phyloP scores from a whole-genome alignment of 2,329 filamentous ascomycete genomes.

The Scedosporium dehoogii region DNA sequence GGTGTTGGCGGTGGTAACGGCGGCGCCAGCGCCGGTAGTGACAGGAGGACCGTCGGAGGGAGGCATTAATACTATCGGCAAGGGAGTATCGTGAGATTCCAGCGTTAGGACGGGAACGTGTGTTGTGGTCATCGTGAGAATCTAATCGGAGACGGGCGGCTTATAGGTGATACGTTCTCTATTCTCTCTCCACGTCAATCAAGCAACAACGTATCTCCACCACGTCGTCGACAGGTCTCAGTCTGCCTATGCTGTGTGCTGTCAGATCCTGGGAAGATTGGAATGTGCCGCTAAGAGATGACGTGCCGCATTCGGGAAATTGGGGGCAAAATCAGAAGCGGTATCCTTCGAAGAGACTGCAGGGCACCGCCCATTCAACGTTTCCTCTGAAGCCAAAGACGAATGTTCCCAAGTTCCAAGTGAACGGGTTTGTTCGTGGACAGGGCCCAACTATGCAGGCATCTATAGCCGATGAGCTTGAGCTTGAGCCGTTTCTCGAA shows the following conservation, averaged over 20 bases:
- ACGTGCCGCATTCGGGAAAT: too few species aligned
- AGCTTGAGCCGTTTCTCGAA: background rate
- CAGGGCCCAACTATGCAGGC: background rate
- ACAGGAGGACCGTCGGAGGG: conserved; percentile 2
- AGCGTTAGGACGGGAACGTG: background rate
- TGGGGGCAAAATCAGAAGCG: too few species aligned
- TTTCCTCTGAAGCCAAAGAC: too few species aligned
- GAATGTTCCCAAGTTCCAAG: background rate
- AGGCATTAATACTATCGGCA: background rate
- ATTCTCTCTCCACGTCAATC: background rate
- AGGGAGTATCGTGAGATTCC: conserved; percentile 1
- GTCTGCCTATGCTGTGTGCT: background rate
- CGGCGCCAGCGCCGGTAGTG: background rate
- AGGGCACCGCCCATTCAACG: too few species aligned
- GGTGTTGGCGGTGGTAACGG: background rate
- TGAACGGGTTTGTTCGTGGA: background rate
- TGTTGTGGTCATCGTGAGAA: conserved; percentile 1
- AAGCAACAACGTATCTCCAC: background rate
- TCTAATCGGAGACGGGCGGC: background rate
- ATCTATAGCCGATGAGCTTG: background rate
- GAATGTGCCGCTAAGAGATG: background rate
- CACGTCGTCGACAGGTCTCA: background rate
- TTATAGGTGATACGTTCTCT: background rate
- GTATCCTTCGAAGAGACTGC: too few species aligned
- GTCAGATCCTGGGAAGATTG: background rate